Conservation (phyloP, 805 yeast species). For the Torulaspora franciscae region DNA sequence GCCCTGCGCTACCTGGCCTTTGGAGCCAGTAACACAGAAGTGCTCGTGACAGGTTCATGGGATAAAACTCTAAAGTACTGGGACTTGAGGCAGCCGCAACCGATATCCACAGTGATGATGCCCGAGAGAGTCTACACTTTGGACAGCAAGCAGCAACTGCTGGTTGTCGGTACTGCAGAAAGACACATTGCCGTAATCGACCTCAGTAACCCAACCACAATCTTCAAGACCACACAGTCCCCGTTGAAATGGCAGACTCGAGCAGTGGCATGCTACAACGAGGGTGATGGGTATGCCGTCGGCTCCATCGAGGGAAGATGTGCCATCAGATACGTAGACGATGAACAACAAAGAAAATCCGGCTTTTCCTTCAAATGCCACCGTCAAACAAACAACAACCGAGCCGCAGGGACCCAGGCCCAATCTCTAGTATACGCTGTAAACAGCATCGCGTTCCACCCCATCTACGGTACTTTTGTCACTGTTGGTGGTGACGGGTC, state of each 20-base stretch:
- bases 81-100: constrained; percentile 84
- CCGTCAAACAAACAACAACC: constrained; percentile 50
- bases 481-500: constrained; percentile 96
- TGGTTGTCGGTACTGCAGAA: constrained; percentile 94
- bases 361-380: constrained; percentile 96
- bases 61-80: constrained; percentile 91
- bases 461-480: constrained; percentile 81
- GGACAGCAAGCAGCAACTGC: constrained; percentile 74
- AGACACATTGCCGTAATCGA: constrained; percentile 74
- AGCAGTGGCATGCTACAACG: constrained; percentile 76
- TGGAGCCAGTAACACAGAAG: constrained; percentile 73
- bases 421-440: constrained; percentile 74
- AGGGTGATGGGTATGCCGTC: constrained; percentile 86
- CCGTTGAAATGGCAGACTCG: constrained; percentile 91
- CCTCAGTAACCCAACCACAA: constrained; percentile 73
- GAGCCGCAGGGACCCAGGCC: constrained; percentile 45
- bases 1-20: constrained; percentile 72
- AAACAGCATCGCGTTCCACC: constrained; percentile 80
- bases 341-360: constrained; percentile 58
- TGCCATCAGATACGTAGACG: constrained; percentile 88
- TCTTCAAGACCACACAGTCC: constrained; percentile 66
- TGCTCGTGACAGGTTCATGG: constrained; percentile 92
- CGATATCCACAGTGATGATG: constrained; percentile 72
- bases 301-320: constrained; percentile 96
- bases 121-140: constrained; percentile 90